Evolutionary conservation across 2,329 filamentous ascomycete species (phyloP).

Genomic region (Fusarium sp.): DNA sequence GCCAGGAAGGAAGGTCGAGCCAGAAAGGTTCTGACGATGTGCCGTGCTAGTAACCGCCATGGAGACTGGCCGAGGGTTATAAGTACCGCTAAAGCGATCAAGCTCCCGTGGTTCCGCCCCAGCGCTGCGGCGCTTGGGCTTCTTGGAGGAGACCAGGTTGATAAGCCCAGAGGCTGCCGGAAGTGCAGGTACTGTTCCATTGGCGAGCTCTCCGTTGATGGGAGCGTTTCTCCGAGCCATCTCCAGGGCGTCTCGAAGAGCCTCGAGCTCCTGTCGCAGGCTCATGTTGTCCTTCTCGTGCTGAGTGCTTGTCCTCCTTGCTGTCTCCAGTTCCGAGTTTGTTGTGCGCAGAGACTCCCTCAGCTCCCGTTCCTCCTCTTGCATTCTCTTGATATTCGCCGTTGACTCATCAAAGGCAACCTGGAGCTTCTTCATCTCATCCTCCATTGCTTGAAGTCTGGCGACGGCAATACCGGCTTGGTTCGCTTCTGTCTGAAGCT

Average conservation of each 20-base stretch:
- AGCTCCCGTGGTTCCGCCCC: slow-evolving; percentile 86
- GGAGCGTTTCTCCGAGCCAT: slow-evolving; percentile 83
- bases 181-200: slow-evolving; percentile 56
- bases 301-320: slow-evolving; percentile 78
- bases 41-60: slow-evolving; percentile 84
- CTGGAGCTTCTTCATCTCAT: slow-evolving; percentile 94
- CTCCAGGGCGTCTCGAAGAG: slow-evolving; percentile 93
- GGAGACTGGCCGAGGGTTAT: slow-evolving; percentile 94
- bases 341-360: slow-evolving; percentile 84
- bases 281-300: slow-evolving; percentile 88
- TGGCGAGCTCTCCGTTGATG: slow-evolving; percentile 71
- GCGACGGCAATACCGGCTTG: slow-evolving; percentile 96
- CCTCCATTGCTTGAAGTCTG: slow-evolving; percentile 89
- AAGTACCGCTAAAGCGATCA: slow-evolving; percentile 91
- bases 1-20: slow-evolving; percentile 81
- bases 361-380: slow-evolving; percentile 91
- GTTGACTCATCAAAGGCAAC: slow-evolving; percentile 90
- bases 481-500: slow-evolving; percentile 95
- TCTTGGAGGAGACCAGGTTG: slow-evolving; percentile 97
- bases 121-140: slow-evolving; percentile 93
- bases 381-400: slow-evolving; percentile 90
- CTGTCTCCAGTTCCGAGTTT: slow-evolving; percentile 82
- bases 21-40: slow-evolving; percentile 78
- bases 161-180: slow-evolving; percentile 81
- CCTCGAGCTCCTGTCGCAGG: slow-evolving; percentile 87